A percentile compares a stretch with the other conserved stretches of the same genome.
Conservation (phyloP, 306 rosid genomes). For the Neltuma alba region DNA sequence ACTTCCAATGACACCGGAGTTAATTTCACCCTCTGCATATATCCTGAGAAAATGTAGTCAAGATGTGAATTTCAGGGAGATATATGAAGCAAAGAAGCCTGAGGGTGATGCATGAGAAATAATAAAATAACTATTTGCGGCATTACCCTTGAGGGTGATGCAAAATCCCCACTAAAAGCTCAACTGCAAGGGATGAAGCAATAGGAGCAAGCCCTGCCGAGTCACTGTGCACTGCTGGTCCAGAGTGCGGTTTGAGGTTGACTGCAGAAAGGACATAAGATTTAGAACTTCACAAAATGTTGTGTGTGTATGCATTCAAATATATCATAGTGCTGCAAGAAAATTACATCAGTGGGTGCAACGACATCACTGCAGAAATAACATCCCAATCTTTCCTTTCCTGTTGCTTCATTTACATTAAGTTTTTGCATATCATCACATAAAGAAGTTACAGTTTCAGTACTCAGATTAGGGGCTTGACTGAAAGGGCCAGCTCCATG, state of each 20-base stretch:
- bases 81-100: neutral
- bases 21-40: slow-evolving; percentile 71
- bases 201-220: slow-evolving; percentile 94
- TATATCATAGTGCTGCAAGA: slow-evolving; percentile 12
- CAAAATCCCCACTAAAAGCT: slow-evolving; percentile 82
- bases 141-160: slow-evolving; percentile 92
- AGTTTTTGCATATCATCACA: slow-evolving; percentile 46
- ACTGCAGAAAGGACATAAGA: slow-evolving; percentile 56
- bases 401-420: slow-evolving; percentile 38
- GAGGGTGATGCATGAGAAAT: neutral
- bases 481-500: slow-evolving; percentile 91
- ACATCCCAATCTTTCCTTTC: slow-evolving; percentile 82
- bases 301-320: neutral
- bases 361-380: slow-evolving; percentile 96
- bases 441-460: slow-evolving; percentile 49
- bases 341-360: slow-evolving; percentile 93
- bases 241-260: slow-evolving; percentile 92
- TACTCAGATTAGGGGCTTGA: slow-evolving; percentile 40
- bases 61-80: slow-evolving; percentile 32
- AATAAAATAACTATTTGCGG: neutral
- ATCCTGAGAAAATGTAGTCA: slow-evolving; percentile 59
- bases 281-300: slow-evolving; percentile 16
- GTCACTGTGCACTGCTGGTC: slow-evolving; percentile 99
- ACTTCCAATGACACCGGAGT: slow-evolving; percentile 50
- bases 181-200: slow-evolving; percentile 94